Conservation (phyloP, 225 moss, liverwort and hornwort genomes). For the Polytrichum commune region DNA sequence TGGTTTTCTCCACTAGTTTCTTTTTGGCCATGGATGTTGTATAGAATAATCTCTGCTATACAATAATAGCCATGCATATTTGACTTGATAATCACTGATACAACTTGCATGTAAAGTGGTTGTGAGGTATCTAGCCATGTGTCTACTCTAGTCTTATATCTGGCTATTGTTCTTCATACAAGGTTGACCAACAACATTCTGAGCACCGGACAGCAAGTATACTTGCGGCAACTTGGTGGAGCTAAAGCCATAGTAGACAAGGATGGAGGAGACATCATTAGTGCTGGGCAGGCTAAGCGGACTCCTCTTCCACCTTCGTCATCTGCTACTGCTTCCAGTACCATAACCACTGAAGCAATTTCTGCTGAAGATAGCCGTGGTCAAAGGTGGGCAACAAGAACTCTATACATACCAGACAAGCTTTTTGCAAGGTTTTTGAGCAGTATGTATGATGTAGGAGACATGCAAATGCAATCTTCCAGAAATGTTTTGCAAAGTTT, state of each 20-base stretch:
- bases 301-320: conserved; percentile 56
- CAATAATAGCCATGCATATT: too few relatives aligned
- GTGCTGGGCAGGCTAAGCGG: conserved; percentile 90
- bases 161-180: not conserved
- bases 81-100: too few relatives aligned
- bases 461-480: too few relatives aligned
- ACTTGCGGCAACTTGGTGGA: conserved; percentile 66
- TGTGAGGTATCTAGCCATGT: too few relatives aligned
- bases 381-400: conserved; percentile 35
- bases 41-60: too few relatives aligned
- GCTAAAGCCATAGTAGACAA: conserved; percentile 51
- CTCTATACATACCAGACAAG: too few relatives aligned
- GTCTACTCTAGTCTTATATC: not conserved
- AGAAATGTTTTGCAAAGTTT: too few relatives aligned
- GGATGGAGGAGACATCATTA: conserved; percentile 70
- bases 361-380: conserved; percentile 57
- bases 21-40: too few relatives aligned
- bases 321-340: conserved; percentile 29
- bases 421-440: too few relatives aligned
- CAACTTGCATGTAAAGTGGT: too few relatives aligned
- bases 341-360: conserved; percentile 13
- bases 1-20: too few relatives aligned
- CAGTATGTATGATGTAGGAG: too few relatives aligned
- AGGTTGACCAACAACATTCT: conserved; percentile 93
- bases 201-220: conserved; percentile 97